Base-by-base conservation (phyloP, 1,284 basidiomycete species). In the Papiliotrema nemorosa region DNA sequence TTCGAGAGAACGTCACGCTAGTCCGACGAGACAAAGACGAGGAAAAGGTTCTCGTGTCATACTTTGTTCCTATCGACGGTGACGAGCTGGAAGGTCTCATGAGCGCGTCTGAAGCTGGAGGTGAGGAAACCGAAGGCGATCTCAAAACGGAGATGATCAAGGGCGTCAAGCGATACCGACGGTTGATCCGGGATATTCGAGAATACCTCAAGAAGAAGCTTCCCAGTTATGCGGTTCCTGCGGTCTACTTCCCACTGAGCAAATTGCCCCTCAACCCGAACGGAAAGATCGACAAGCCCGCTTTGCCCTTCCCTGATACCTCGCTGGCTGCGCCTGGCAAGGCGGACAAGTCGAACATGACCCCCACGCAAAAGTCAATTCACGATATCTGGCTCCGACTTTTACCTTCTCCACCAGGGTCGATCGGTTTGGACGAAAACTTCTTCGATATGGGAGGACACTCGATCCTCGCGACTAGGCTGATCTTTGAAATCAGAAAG, bases 401-500 rank as follows among this genome's bases (percentile, higher is more conserved):
- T 36, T 81, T 99, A 10, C 90, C 92, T 5, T 87, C 85, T 49
- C 80, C 88, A 3, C 85, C 90, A 0, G 77, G 81, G 9, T 82
- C 84, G 2, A 84, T 98, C 42, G 87, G 90, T 12, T 74, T 88
- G 10, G 88, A 97, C 70, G 96, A 98, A 68, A 90, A 84, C 73
- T 99, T 99, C 82, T 98, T 97, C 76, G 96, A 99, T 74, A 81
- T 98, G 26, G 96, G 96, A 34, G 96, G 96, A 2, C 96, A 99
- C 77, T 98, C 96, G 13, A 97, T 99, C 66, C 82, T 98, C 22
- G 96, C 94, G 0, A 99, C 94, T 3, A 85, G 94, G 26, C 83
- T 98, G 55, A 90, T 98, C 60, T 98, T 99, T 69, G 91, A 97
- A 75, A 86, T 99, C 54, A 86, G 96, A 69, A 97, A 94, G 77